Conservation (phyloP, 1,284 basidiomycete species). For the Apiotrichum mycotoxinovorans region DNA sequence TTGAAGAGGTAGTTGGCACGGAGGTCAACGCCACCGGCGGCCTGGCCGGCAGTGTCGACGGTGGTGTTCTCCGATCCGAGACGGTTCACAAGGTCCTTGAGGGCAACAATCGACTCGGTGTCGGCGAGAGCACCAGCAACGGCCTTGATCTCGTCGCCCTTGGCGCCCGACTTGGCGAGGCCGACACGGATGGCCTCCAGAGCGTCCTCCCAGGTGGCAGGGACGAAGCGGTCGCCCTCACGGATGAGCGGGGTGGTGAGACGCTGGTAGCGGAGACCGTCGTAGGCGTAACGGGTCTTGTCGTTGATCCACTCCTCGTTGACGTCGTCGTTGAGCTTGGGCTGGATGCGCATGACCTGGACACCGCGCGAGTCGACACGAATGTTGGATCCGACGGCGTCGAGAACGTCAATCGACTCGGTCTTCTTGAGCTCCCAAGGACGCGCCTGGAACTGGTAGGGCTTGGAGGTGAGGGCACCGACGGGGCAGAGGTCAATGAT, state of each 20-base stretch:
- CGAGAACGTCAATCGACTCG: constrained; percentile 94
- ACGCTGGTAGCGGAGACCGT: constrained; percentile 93
- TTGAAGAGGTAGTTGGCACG: constrained; percentile 98
- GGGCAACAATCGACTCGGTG: constrained; percentile 85
- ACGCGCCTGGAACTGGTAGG: constrained; percentile 93
- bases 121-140: constrained; percentile 91
- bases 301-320: constrained; percentile 99
- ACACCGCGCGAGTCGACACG: constrained; percentile 93
- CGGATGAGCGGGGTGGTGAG: constrained; percentile 89
- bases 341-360: constrained; percentile 95
- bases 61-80: constrained; percentile 94
- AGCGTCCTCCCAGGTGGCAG: constrained; percentile 90
- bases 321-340: constrained; percentile 93
- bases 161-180: constrained; percentile 72
- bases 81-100: constrained; percentile 91
- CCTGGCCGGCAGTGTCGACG: constrained; percentile 69
- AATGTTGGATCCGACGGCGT: constrained; percentile 97
- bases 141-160: constrained; percentile 93
- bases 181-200: constrained; percentile 75
- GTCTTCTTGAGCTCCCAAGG: constrained; percentile 99
- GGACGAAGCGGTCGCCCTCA: constrained; percentile 85
- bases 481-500: constrained; percentile 93
- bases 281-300: constrained; percentile 96
- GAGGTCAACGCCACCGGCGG: constrained; percentile 77
- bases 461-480: constrained; percentile 96